Base-by-base conservation (phyloP, 2,329 filamentous ascomycete species). In the Xylaria sp. region DNA sequence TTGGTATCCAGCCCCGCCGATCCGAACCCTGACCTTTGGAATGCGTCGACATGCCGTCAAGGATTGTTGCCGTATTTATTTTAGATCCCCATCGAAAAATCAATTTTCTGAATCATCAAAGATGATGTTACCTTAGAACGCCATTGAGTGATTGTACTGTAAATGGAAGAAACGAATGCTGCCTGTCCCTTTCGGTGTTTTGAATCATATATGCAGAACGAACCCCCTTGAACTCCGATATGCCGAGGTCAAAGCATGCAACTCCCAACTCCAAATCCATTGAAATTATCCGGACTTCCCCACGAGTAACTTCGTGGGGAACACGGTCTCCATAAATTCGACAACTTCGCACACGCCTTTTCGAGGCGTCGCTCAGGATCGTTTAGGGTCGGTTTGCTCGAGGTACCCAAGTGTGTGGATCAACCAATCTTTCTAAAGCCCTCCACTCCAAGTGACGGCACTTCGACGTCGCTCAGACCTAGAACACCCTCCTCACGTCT, bases 401-500 rank as follows among this genome's bases (percentile, higher is more conserved):
- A 18, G 38, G 26, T 39, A 21, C 43, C 41, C 4, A 50, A 19
- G 5, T 26, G 11, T 26, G 11, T 16, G 19, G 41, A 54, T 57
- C 51, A 66, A 38, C 53, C 55, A 24, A 67, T 44, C 50, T 70
- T 70, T 54, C 80, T 76, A 62, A 88, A 83, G 2, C 84, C 81
- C 60, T 90, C 86, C 5, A 89, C 82, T 1, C 82, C 81, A 19
- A 90, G 73, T 5, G 76, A 78, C 2, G 87, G 87, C 39, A 87
- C 86, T 70, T 93, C 90, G 39, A 93, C 85, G 40, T 87, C 84
- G 61, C 76, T 78, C 55, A 91, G 81, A 0, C 77, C 76, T 2
- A 83, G 78, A 8, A 92, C 83, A 41, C 90, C 90, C 68, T 94
- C 90, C 43, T 85, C 84, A 47, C 86, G 85, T 50, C 90, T 81